phyloP scores from a whole-genome alignment of 31 red algal species.

The Porphyra umbilicalis region DNA sequence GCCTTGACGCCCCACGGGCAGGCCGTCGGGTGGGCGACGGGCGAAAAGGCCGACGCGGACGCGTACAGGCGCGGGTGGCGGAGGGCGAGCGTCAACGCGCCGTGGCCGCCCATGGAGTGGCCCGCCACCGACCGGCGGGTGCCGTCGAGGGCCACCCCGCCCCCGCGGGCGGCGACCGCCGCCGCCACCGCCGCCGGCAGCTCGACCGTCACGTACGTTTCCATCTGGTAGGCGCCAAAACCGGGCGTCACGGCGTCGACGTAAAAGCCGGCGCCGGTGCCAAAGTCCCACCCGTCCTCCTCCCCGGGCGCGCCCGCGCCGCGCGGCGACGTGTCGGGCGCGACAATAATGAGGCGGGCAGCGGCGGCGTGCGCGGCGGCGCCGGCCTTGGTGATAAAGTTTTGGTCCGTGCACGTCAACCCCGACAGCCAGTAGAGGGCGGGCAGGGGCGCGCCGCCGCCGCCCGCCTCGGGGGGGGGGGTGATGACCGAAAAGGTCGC shows the following conservation, averaged over 20 bases:
- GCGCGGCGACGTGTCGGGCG: constrained; percentile 85
- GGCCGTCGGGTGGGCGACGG: constrained; percentile 60
- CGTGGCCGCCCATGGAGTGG: constrained; percentile 98
- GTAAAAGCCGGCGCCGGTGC: constrained; percentile 93
- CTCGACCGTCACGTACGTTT: constrained; percentile 47
- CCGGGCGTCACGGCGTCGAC: constrained; percentile 56
- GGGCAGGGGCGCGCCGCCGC: constrained; percentile 4
- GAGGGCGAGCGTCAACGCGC: constrained; percentile 57
- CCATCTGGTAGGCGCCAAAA: constrained; percentile 70
- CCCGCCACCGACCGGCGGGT: constrained; percentile 44
- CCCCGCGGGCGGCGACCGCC: constrained; percentile 6
- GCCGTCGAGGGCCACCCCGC: neutral
- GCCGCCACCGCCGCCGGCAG: constrained; percentile 48
- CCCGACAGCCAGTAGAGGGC: constrained; percentile 82
- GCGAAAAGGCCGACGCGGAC: constrained; percentile 84
- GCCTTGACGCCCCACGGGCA: constrained; percentile 84
- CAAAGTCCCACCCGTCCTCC: constrained; percentile 86
- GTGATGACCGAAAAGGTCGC: constrained; percentile 63
- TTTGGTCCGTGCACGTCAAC: constrained; percentile 90
- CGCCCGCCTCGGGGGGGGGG: constrained; percentile 9
- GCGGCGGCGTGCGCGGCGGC: constrained; percentile 20
- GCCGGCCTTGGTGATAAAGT: constrained; percentile 79
- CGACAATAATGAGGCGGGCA: constrained; percentile 52
- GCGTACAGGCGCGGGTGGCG: constrained; percentile 34
- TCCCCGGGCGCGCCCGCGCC: constrained; percentile 66